Conservation (phyloP, 345 rosid genomes). For the Eucalyptus virginea region DNA sequence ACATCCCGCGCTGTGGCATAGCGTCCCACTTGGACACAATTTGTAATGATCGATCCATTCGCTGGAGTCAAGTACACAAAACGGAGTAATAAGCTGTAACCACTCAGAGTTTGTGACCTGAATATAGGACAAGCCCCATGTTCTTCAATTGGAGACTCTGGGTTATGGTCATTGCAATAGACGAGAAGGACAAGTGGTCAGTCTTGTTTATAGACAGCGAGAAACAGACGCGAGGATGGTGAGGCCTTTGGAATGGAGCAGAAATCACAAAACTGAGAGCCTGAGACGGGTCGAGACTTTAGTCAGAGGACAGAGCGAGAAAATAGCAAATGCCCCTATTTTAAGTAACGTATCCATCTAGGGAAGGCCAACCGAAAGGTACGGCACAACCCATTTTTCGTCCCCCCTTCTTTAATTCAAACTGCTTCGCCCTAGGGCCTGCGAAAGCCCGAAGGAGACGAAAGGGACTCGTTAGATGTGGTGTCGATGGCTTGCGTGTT, state of each 20-base stretch:
- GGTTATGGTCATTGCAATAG: neutral
- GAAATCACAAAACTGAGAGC: neutral
- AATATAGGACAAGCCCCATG: neutral
- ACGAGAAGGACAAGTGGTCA: neutral
- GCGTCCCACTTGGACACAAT: neutral
- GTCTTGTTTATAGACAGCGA: neutral
- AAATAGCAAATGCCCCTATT: neutral
- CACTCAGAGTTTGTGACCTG: neutral
- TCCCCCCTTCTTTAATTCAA: neutral
- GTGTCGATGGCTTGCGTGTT: neutral
- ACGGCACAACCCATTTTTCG: neutral
- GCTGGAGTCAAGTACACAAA: neutral
- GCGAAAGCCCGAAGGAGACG: neutral
- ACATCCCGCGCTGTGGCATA: neutral
- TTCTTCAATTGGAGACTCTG: neutral
- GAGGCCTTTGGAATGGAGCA: neutral
- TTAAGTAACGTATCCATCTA: neutral
- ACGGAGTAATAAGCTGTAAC: neutral
- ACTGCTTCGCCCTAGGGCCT: neutral
- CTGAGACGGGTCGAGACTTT: neutral
- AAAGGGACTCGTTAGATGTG: neutral
- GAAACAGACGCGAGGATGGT: neutral
- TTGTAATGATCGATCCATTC: neutral
- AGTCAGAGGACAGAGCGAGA: neutral
- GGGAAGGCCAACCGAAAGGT: neutral